Evolutionary conservation across 2,329 filamentous ascomycete genomes (phyloP), one percentile per base, ranked within the genome.

Genomic region (Bretziella fagacearum): DNA sequence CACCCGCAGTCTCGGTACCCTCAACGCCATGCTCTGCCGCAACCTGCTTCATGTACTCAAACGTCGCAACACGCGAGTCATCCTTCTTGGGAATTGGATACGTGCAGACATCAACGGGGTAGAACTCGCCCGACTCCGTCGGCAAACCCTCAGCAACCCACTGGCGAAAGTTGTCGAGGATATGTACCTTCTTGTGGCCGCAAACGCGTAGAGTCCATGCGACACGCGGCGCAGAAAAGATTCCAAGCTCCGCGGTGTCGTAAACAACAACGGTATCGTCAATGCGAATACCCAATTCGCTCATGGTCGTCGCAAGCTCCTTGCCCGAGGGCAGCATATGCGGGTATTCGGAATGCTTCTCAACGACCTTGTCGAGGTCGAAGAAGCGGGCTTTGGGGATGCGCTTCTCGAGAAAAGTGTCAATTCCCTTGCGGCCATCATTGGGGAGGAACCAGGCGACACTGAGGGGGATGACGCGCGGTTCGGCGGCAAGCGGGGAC

Each of bases 401-500:
- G 56, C 85, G 84, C 59, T 79, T 75, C 59, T 84, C 74, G 54
- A 78, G 74, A 68, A 89, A 98, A 36, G 80, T 77, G 53, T 91
- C 71, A 55, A 82, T 76, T 46, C 91, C 91, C 43, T 75, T 83
- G 52, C 86, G 79, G 46, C 75, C 75, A 55, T 94, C 89, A 62
- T 94, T 96, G 53, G 91, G 91, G 53, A 98, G 74, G 59, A 95
- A 98, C 91, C 91, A 98, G 20, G 85, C 74, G 40, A 87, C 91
- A 63, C 87, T 95, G 35, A 98, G 71, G 2, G 91, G 84, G 46
- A 98, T 78, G 36, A 93, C 80, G 54, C 83, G 79, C 1, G 89
- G 82, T 10, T 84, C 77, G 36, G 84, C 81, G 51, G 83, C 85
- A 56, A 89, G 82, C 52, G 80, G 77, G 46, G 80, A 82, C 10